Conservation (phyloP, 768 basidiomycete genomes). For the Favolaschia claudopus region DNA sequence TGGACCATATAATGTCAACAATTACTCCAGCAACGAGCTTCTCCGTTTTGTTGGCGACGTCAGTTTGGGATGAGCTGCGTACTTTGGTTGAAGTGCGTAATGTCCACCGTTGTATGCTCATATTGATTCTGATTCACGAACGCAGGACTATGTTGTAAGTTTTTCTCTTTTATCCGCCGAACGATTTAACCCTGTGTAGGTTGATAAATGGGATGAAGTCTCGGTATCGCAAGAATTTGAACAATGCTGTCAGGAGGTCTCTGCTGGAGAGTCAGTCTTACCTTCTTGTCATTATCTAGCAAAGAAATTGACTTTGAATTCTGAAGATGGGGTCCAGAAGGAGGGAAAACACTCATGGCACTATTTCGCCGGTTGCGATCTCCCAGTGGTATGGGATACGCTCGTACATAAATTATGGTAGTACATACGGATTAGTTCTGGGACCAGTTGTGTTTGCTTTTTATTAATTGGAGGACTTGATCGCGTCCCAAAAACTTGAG, state of each 20-base stretch:
- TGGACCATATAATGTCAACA: conserved; percentile 77
- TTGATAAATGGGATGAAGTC: conserved; percentile 71
- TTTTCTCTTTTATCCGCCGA: background rate
- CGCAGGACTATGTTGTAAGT: conserved; percentile 75
- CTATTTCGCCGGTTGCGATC: conserved; percentile 74
- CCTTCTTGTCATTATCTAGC: background rate
- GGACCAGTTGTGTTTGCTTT: background rate
- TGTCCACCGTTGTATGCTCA: conserved; percentile 21
- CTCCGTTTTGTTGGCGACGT: conserved; percentile 71
- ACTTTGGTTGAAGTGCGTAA: conserved; percentile 62
- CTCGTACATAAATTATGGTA: conserved; percentile 11
- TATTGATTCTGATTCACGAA: conserved; percentile 20
- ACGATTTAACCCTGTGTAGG: background rate
- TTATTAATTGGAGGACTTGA: background rate
- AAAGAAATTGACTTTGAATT: background rate
- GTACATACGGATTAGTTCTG: background rate
- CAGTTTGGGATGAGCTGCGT: conserved; percentile 71
- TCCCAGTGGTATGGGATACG: conserved; percentile 44
- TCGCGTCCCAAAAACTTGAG: too few relatives aligned
- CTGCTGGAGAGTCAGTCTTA: conserved; percentile 72
- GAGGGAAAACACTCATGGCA: conserved; percentile 71
- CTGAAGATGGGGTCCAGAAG: conserved; percentile 72
- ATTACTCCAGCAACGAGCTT: conserved; percentile 73
- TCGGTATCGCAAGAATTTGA: conserved; percentile 71
- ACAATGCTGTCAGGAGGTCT: conserved; percentile 73